Conservation (phyloP, 2,329 filamentous ascomycete genomes). For the Hymenoscyphus repandus region DNA sequence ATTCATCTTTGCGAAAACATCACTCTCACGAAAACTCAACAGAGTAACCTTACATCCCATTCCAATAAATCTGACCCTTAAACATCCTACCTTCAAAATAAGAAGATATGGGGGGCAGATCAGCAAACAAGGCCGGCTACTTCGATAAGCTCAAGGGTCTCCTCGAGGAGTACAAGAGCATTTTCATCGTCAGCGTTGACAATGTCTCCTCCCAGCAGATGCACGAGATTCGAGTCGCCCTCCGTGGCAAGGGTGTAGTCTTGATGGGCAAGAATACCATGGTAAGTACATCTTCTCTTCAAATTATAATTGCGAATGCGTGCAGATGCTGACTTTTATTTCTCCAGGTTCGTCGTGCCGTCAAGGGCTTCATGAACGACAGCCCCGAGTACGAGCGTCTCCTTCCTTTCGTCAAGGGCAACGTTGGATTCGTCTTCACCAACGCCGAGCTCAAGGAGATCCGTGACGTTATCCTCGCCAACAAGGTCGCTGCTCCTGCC, state of each 20-base stretch:
- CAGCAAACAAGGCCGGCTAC: constrained; percentile 89
- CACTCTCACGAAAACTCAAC: constrained; percentile 15
- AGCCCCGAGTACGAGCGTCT: constrained; percentile 97
- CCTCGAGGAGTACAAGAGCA: constrained; percentile 92
- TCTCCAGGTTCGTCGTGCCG: constrained; percentile 79
- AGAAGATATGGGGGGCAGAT: constrained; percentile 99
- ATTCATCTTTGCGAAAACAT: neutral
- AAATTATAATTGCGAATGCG: neutral
- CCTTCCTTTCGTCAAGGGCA: constrained; percentile 91
- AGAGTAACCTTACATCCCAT: constrained; percentile 20
- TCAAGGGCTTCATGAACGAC: constrained; percentile 89
- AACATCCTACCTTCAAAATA: constrained; percentile 95
- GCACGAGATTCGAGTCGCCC: constrained; percentile 96
- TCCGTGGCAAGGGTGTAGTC: constrained; percentile 89
- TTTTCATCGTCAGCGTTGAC: constrained; percentile 97
- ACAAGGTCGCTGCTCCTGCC: constrained; percentile 96
- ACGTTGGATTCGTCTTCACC: constrained; percentile 99
- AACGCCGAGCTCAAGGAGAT: constrained; percentile 88
- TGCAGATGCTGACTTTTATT: constrained; percentile 11
- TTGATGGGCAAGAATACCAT: constrained; percentile 99
- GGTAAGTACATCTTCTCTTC: constrained; percentile 45
- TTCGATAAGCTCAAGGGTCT: constrained; percentile 99
- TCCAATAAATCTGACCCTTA: constrained; percentile 64
- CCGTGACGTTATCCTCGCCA: constrained; percentile 90
- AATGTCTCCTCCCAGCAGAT: constrained; percentile 99